Conservation (phyloP, 1,139 yeast genomes). For the Candida sanyaensis region DNA sequence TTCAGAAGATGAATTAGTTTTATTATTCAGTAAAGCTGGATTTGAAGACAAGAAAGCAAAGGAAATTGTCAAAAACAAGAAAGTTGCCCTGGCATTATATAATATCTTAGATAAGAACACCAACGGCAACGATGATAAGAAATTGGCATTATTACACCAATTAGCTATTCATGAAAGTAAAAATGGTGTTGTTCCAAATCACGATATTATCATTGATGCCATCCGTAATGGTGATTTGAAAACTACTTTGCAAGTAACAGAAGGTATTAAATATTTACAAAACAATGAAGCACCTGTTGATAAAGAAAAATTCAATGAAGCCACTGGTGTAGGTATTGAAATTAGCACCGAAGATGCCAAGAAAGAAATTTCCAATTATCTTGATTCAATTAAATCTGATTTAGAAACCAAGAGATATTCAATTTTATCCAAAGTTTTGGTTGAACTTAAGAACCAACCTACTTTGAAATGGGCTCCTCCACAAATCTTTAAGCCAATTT, state of each 20-base stretch:
- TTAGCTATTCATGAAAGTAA: constrained; percentile 66
- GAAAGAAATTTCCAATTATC: constrained; percentile 56
- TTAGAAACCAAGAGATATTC: constrained; percentile 75
- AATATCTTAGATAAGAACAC: constrained; percentile 43
- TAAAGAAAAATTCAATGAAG: constrained; percentile 50
- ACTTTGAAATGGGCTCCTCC: constrained; percentile 93
- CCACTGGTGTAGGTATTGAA: constrained; percentile 81
- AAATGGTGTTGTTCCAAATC: constrained; percentile 41
- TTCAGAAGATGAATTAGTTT: constrained; percentile 30
- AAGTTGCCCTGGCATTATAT: constrained; percentile 70
- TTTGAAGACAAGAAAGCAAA: constrained; percentile 68
- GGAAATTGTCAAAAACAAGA: constrained; percentile 82
- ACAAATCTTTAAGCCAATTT: constrained; percentile 76
- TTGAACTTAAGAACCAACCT: constrained; percentile 71
- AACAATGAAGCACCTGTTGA: constrained; percentile 41
- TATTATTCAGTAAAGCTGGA: constrained; percentile 61
- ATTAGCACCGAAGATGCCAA: constrained; percentile 68
- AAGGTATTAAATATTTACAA: constrained; percentile 74
- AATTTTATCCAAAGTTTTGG: constrained; percentile 72
- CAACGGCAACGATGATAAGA: constrained; percentile 42
- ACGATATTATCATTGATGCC: constrained; percentile 57
- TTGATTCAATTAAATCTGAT: constrained; percentile 56
- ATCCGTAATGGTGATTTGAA: constrained; percentile 65
- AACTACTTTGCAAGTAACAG: constrained; percentile 73
- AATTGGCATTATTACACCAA: constrained; percentile 68